Conservation (phyloP, 768 basidiomycete genomes). For the Pluteus cervinus region DNA sequence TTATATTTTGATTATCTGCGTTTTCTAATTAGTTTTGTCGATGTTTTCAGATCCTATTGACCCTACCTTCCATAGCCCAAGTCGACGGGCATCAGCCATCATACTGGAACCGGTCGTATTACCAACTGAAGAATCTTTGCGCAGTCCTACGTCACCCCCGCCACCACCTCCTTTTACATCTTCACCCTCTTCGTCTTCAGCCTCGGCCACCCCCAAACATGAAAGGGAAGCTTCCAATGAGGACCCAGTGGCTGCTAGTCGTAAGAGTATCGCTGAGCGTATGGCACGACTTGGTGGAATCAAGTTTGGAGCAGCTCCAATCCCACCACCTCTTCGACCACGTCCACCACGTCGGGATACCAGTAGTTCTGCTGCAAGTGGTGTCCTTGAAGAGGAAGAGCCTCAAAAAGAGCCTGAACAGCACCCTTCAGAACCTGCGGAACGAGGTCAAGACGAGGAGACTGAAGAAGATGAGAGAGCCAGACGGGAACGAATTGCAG, state of each 20-base stretch:
- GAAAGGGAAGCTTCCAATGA: constrained; percentile 21
- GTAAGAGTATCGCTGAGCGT: constrained; percentile 81
- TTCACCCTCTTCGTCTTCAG: constrained; percentile 8
- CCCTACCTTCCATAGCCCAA: constrained; percentile 53
- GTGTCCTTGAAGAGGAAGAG: constrained; percentile 16
- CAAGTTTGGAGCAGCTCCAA: constrained; percentile 69
- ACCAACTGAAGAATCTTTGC: constrained; percentile 9
- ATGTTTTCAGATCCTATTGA: constrained; percentile 56
- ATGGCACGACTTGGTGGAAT: constrained; percentile 92
- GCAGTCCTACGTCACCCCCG: constrained; percentile 5
- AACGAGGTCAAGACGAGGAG: constrained; percentile 12
- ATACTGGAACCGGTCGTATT: constrained; percentile 12
- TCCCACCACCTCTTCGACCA: constrained; percentile 31
- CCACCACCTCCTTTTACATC: background rate
- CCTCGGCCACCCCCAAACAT: constrained; percentile 12
- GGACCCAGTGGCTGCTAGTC: constrained; percentile 43
- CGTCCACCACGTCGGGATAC: constrained; percentile 28
- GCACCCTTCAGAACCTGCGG: constrained; percentile 16
- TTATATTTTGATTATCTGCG: background rate
- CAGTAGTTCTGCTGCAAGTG: background rate
- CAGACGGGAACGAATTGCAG: constrained; percentile 45
- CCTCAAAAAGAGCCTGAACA: constrained; percentile 10
- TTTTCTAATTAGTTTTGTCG: constrained; percentile 4
- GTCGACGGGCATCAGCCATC: constrained; percentile 30
- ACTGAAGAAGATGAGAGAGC: constrained; percentile 64